Conservation (phyloP, 805 yeast genomes). For the Schwanniomyces polymorphus region DNA sequence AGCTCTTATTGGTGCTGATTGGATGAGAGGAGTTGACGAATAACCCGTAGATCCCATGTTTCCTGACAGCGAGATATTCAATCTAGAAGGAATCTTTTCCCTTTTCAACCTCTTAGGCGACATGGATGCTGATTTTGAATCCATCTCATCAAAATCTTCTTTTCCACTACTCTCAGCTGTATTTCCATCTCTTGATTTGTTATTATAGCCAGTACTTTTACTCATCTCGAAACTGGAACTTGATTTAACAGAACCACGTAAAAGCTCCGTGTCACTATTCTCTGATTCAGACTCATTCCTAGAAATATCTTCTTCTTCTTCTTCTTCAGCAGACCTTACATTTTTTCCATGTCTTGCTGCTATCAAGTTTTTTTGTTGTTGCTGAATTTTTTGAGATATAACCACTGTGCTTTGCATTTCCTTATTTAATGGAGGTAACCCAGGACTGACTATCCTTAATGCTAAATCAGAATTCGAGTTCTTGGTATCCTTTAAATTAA, state of each 20-base stretch:
- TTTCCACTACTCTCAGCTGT: not conserved
- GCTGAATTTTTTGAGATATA: slow-evolving; percentile 30
- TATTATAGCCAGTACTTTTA: slow-evolving; percentile 4
- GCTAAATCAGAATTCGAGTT: slow-evolving; percentile 24
- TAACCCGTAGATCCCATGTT: not conserved
- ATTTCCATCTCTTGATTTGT: not conserved
- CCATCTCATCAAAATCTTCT: not conserved
- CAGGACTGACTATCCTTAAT: slow-evolving; percentile 33
- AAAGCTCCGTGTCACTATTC: slow-evolving; percentile 1
- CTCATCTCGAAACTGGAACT: not conserved
- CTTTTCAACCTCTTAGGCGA: slow-evolving; percentile 30
- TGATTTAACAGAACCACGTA: not conserved
- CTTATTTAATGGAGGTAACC: slow-evolving; percentile 26
- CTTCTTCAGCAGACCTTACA: not conserved
- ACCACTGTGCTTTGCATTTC: slow-evolving; percentile 34
- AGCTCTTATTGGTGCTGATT: slow-evolving; percentile 33
- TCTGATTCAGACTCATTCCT: slow-evolving; percentile 3
- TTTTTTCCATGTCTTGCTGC: slow-evolving; percentile 21
- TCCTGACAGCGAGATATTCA: slow-evolving; percentile 14
- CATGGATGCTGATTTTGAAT: slow-evolving; percentile 13
- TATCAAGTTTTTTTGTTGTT: slow-evolving; percentile 30
- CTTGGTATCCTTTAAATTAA: slow-evolving; percentile 9
- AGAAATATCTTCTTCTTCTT: not conserved
- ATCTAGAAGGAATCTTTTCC: slow-evolving; percentile 31
- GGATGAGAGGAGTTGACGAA: slow-evolving; percentile 19